phyloP scores from a whole-genome alignment of 306 rosid genomes.

The Quercus aquifolioides region DNA sequence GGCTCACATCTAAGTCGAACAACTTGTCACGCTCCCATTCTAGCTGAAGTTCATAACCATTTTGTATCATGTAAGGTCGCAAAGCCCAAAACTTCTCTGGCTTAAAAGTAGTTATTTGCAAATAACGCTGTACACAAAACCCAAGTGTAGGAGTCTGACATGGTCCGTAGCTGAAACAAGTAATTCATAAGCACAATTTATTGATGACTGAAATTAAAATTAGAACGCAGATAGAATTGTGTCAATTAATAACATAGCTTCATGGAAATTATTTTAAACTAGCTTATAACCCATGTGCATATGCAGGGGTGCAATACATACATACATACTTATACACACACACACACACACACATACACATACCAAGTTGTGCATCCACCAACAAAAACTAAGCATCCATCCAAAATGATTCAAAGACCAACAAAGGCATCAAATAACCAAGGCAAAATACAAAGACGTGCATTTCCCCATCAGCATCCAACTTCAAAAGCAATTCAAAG shows the following conservation, averaged over 20 bases:
- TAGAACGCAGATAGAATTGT: conserved; percentile 1
- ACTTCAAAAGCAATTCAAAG: no score
- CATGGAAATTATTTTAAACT: background rate
- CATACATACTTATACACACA: no score
- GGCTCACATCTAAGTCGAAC: conserved; percentile 74
- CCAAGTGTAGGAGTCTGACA: conserved; percentile 99
- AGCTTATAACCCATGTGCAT: no score
- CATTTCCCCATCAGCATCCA: no score
- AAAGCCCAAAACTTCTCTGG: conserved; percentile 93
- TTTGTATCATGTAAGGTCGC: conserved; percentile 65
- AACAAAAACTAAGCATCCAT: no score
- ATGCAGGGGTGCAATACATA: no score
- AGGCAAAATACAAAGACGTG: no score
- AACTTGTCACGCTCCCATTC: conserved; percentile 94
- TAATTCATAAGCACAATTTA: conserved; percentile 29
- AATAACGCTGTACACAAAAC: conserved; percentile 91
- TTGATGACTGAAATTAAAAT: conserved; percentile 20
- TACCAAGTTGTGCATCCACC: no score
- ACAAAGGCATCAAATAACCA: no score
- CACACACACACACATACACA: no score
- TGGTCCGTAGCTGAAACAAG: conserved; percentile 89
- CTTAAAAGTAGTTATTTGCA: conserved; percentile 86
- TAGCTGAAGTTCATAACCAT: conserved; percentile 85
- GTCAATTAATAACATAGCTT: background rate
- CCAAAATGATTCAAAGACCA: no score